A percentile compares a stretch with the other conserved stretches of the same genome.
Evolutionary conservation across 805 yeast genomes (phyloP).

Genomic region (Candida sphagnicola): DNA sequence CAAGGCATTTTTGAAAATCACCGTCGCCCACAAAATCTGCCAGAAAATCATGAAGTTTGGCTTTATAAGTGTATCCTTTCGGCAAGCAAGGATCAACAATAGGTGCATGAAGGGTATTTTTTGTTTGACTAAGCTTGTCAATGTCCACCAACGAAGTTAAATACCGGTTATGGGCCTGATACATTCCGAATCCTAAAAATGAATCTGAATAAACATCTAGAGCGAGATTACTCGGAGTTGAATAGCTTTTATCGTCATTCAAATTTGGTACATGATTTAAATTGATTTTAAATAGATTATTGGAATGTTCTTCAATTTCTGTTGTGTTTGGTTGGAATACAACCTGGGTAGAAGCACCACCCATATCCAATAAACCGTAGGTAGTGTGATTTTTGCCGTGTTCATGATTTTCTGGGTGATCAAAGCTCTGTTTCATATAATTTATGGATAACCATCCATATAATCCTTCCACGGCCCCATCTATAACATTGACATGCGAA

Average conservation of each 20-base stretch:
- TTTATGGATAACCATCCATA: conserved; percentile 67
- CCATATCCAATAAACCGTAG: conserved; percentile 59
- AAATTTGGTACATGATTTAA: conserved; percentile 30
- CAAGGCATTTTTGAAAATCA: conserved; percentile 45
- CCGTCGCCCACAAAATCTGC: conserved; percentile 50
- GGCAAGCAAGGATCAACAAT: conserved; percentile 59
- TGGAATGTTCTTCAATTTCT: conserved; percentile 41
- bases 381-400: conserved; percentile 46
- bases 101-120: conserved; percentile 20
- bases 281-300: conserved; percentile 43
- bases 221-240: conserved; percentile 20
- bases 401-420: conserved; percentile 29
- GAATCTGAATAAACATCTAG: conserved; percentile 51
- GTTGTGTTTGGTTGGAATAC: conserved; percentile 55
- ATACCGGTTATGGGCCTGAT: conserved; percentile 50
- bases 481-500: conserved; percentile 55
- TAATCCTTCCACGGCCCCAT: conserved; percentile 64
- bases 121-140: conserved; percentile 14
- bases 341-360: conserved; percentile 64
- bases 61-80: conserved; percentile 30
- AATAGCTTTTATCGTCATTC: conserved; percentile 14
- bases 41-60: conserved; percentile 19
- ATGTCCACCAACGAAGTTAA: conserved; percentile 29
- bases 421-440: conserved; percentile 46
- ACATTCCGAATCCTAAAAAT: conserved; percentile 58